A percentile compares a stretch with the other conserved stretches of the same genome.
These are phyloP conservation scores for Elasticomyces elasticus DNA, from an alignment of 495 filamentous ascomycete genomes.

Conservation along the genomic window DNA sequence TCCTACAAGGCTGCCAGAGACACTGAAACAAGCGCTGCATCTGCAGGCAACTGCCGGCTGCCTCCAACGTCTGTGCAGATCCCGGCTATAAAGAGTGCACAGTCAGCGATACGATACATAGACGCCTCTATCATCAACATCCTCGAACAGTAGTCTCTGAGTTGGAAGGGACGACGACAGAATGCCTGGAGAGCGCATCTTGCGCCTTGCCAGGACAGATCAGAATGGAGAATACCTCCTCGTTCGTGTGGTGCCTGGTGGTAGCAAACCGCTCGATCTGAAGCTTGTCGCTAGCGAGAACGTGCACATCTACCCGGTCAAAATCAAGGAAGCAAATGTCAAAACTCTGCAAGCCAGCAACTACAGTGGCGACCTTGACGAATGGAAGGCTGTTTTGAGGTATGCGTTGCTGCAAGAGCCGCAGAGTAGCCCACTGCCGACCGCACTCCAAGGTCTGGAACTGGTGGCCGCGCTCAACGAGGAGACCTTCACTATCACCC, in stretches of 20 bases:
- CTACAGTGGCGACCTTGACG: constrained; percentile 43
- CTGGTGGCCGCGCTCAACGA: constrained; percentile 25
- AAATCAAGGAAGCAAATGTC: constrained; percentile 9
- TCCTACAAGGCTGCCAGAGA: too few species aligned
- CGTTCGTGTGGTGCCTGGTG: constrained; percentile 42
- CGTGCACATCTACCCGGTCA: constrained; percentile 42
- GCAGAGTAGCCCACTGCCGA: constrained; percentile 5
- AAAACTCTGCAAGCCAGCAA: constrained; percentile 40
- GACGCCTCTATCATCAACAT: background rate
- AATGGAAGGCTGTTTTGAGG: constrained; percentile 47
- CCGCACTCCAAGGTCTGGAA: constrained; percentile 28
- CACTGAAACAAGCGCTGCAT: background rate
- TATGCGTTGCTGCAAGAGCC: constrained; percentile 29
- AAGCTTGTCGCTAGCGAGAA: constrained; percentile 62
- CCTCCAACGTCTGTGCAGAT: background rate
- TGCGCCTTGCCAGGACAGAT: constrained; percentile 21
- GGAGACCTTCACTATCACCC: constrained; percentile 39
- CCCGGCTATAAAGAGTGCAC: background rate
- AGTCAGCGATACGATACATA: background rate
- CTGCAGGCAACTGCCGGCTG: constrained; percentile 1
- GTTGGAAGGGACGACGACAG: background rate
- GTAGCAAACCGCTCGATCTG: constrained; percentile 45
- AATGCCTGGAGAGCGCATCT: background rate
- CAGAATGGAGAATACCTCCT: constrained; percentile 46
- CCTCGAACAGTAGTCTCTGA: background rate